A percentile compares a stretch with the other conserved stretches of the same genome.
phyloP scores from a whole-genome alignment of 768 basidiomycete species.

The Glaciozyma antarctica region DNA sequence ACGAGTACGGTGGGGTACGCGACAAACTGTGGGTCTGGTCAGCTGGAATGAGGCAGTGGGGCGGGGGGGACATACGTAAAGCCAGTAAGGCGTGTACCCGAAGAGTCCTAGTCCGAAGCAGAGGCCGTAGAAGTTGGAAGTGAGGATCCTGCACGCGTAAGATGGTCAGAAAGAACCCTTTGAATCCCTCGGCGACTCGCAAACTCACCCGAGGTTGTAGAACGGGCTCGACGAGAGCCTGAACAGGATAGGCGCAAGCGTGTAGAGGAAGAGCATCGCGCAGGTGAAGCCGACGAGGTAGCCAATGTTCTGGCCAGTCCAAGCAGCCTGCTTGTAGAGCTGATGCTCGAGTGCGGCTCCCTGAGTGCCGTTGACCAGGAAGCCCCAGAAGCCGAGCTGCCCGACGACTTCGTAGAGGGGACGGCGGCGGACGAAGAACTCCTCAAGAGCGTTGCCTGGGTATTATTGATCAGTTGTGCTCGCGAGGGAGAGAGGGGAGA shows the following conservation, averaged over 20 bases:
- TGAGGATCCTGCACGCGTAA: slow-evolving; percentile 20
- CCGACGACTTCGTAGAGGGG: slow-evolving; percentile 36
- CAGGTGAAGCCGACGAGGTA: slow-evolving; percentile 31
- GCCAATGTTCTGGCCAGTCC: slow-evolving; percentile 31
- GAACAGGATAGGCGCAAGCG: slow-evolving; percentile 30
- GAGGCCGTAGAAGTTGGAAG: slow-evolving; percentile 26
- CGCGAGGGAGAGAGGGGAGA: no score
- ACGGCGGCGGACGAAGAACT: slow-evolving; percentile 32
- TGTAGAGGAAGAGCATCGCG: slow-evolving; percentile 32
- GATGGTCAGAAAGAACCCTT: background rate
- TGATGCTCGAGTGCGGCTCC: slow-evolving; percentile 31
- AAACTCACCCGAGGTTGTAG: slow-evolving; percentile 30
- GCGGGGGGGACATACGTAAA: slow-evolving; percentile 30
- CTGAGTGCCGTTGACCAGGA: slow-evolving; percentile 32
- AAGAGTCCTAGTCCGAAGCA: slow-evolving; percentile 24
- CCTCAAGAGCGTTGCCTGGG: slow-evolving; percentile 30
- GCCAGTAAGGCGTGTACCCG: slow-evolving; percentile 32
- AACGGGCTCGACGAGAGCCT: slow-evolving; percentile 26
- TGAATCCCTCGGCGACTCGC: background rate
- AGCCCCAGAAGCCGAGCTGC: slow-evolving; percentile 35
- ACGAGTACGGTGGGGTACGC: slow-evolving; percentile 30
- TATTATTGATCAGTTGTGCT: background rate
- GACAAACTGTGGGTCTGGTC: background rate
- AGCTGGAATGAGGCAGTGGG: background rate
- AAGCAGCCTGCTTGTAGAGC: slow-evolving; percentile 21